Base-by-base conservation (phyloP, 495 filamentous ascomycete genomes). In the Neurospora sp. region DNA sequence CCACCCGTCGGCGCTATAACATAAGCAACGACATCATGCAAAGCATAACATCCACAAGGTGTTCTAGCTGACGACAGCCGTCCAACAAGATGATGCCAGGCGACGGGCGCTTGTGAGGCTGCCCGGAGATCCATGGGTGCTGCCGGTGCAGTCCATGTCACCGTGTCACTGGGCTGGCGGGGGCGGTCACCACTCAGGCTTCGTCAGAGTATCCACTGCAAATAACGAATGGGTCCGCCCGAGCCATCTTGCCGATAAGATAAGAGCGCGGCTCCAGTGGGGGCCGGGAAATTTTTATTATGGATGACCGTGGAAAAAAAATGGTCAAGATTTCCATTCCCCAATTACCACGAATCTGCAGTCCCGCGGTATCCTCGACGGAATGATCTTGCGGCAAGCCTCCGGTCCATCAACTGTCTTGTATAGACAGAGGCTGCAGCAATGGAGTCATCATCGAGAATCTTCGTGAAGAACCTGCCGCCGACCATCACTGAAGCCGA, bases 381-480 rank as follows among this genome's bases (percentile, higher is more conserved):
- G 73, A 75, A 80, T 79, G 77, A 76, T 69, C 70, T 21, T 42
- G 34, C 72, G 76, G 75, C 76, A 66, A 80, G 75, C 73, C 62
- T 71, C 72, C 31, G 69, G 70, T 76, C 70, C 71, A 72, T 36
- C 36, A 62, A 71, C 76, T 75, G 77, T 72, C 72, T 70, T 48
- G 48, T 70, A 73, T 76, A 78, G 76, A 75, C 71, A 73, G 40
- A 73, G 34, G 40, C 59, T 70, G 62, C 70, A 75, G 78, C 21
- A 34, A 89, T 88, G 88, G 86, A 87, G 76, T 91, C 90, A n/a
- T 91, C 90, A n/a, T 93, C 96, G 69, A 89, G 96, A 78, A 90
- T 99, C 54, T 99, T 98, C 81, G 90, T 99, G 79, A 92, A 91
- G 82, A 93, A 92, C 74, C 84, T 96, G 62, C 94, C 93, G 45